phyloP scores from a whole-genome alignment of 805 yeast genomes.

The Saccharomyces mikatae region DNA sequence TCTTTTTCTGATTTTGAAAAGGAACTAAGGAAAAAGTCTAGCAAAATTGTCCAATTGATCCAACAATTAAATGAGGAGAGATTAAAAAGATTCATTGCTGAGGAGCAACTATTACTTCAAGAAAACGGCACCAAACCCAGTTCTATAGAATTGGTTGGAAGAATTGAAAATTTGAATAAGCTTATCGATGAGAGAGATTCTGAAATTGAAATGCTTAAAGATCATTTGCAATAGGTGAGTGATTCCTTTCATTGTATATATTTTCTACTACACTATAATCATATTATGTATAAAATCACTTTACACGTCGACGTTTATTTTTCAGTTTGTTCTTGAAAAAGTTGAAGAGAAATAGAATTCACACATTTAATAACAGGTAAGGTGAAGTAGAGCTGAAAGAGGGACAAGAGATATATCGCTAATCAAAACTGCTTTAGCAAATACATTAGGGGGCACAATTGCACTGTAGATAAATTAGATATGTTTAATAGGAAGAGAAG shows the following conservation, averaged over 20 bases:
- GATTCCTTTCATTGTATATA: neutral
- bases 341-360: neutral
- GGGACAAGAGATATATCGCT: neutral
- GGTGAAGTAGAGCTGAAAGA: neutral
- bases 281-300: neutral
- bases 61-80: slow-evolving; percentile 57
- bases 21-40: slow-evolving; percentile 33
- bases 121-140: slow-evolving; percentile 49
- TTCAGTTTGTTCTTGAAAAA: neutral
- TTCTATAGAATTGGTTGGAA: slow-evolving; percentile 47
- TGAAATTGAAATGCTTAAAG: slow-evolving; percentile 33
- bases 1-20: slow-evolving; percentile 22
- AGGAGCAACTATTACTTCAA: slow-evolving; percentile 53
- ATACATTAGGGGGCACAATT: neutral
- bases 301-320: neutral
- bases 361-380: neutral
- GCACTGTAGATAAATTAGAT: neutral
- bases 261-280: neutral
- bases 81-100: slow-evolving; percentile 57
- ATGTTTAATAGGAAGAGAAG: slow-evolving; percentile 14
- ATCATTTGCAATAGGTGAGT: neutral
- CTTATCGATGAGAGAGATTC: slow-evolving; percentile 44
- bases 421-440: neutral
- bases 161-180: slow-evolving; percentile 44
- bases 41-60: slow-evolving; percentile 44